Evolutionary conservation across 2,329 filamentous ascomycete species (phyloP), one percentile per base, ranked within the genome.

Genomic region (Calcarisporium arbuscula): DNA sequence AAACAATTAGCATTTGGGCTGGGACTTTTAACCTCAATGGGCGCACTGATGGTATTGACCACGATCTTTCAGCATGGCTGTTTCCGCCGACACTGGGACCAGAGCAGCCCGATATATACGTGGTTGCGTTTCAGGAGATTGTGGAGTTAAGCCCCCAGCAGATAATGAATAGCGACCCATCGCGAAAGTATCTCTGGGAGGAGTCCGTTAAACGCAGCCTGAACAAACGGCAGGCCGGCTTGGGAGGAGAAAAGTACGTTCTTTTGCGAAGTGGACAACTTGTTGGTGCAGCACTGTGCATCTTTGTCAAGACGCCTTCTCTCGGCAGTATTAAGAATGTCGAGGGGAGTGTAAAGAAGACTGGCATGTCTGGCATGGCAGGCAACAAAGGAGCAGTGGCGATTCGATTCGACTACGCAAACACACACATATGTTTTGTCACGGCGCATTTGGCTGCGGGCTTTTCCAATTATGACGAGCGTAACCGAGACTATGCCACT

Each of bases 331-430:
- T 98, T 60, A 96, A 95, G 58, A 95, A 96, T 53, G 92, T 98
- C 12, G 92, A 98, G 58, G 92, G 92, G 6, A 87, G 82, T 47
- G 80, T 95, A 40, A 98, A 95, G 65, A 98, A 95, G 70, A 74
- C 72, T 57, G 92, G 92, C 5, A 80, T 98, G 71, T 95, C 89
- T 17, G 92, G 92, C 6, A 95, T 98, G 72, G 90, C 89, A 19
- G 92, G 92, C 16, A 98, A 98, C 64, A 98, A 98, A 64, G 92
- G 92, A 14, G 92, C 92, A 1, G 94, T 95, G 32, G 92, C 89
- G 3, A 95, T 98, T 49, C 82, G 92, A 5, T 85, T 98, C 60
- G 90, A 96, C 43, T 95, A 87, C 52, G 89, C 86, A 19, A 94
- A 85, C 52, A 96, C 90, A 3, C 85, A 84, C 3, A 76, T 98